Conservation (phyloP, 768 basidiomycete species). For the Russula abietina region DNA sequence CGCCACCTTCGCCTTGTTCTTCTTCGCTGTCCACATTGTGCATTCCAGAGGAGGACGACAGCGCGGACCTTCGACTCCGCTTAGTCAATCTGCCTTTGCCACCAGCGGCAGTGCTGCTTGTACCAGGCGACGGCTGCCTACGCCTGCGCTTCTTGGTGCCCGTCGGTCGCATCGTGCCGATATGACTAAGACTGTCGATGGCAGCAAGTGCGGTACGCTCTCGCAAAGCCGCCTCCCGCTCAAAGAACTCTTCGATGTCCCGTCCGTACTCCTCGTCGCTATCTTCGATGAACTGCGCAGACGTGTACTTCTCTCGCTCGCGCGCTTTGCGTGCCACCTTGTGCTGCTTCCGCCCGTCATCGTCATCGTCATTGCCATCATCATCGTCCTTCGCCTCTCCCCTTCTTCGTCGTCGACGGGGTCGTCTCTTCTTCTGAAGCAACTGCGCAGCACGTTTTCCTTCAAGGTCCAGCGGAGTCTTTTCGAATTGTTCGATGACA, state of each 20-base stretch:
- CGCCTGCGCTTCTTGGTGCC: slow-evolving; percentile 57
- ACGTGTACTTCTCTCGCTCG: slow-evolving; percentile 75
- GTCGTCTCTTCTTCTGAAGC: slow-evolving; percentile 51
- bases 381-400: neutral
- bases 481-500: slow-evolving; percentile 80
- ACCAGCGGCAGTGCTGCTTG: slow-evolving; percentile 26
- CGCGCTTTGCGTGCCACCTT: slow-evolving; percentile 33
- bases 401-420: slow-evolving; percentile 41
- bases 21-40: neutral
- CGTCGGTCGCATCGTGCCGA: slow-evolving; percentile 42
- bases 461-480: slow-evolving; percentile 71
- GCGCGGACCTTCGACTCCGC: slow-evolving; percentile 23
- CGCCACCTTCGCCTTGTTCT: neutral
- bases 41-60: neutral
- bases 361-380: neutral
- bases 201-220: slow-evolving; percentile 42
- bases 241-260: slow-evolving; percentile 78
- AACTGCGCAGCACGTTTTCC: slow-evolving; percentile 72
- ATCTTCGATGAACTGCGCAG: slow-evolving; percentile 87
- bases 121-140: slow-evolving; percentile 39
- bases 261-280: slow-evolving; percentile 73
- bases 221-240: slow-evolving; percentile 58
- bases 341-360: slow-evolving; percentile 26
- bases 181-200: slow-evolving; percentile 40
- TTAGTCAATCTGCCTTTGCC: slow-evolving; percentile 34